phyloP scores from a whole-genome alignment of 225 moss, liverwort and hornwort genomes.

The Pseudoscleropodium purum region DNA sequence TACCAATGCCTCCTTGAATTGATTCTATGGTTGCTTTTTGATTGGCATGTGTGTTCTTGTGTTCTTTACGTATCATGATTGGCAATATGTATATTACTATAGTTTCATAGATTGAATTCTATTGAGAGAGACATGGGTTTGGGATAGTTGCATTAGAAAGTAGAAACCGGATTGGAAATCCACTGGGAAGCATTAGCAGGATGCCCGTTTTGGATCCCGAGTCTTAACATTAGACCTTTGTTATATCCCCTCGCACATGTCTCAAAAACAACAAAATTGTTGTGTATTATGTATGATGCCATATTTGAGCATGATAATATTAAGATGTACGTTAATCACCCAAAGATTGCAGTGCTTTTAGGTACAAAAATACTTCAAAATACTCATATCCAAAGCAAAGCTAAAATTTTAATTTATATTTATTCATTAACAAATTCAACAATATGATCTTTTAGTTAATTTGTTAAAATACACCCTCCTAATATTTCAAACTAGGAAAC shows the following conservation, averaged over 20 bases:
- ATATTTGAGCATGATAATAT: not conserved
- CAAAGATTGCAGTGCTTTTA: rapidly evolving
- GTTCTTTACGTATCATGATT: no score
- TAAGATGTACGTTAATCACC: not conserved
- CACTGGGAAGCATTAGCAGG: no score
- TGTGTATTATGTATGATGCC: rapidly evolving
- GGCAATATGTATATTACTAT: no score
- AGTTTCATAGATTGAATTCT: no score
- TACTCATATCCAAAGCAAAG: no score
- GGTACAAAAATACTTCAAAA: not conserved
- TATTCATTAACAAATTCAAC: not conserved
- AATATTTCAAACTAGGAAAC: not conserved
- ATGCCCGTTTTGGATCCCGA: no score
- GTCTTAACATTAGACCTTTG: not conserved
- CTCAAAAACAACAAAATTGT: not conserved
- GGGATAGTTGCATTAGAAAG: no score
- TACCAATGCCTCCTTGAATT: no score
- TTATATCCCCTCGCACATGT: not conserved
- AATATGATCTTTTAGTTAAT: not conserved
- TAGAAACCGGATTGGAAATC: no score
- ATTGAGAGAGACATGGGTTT: no score
- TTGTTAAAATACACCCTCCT: not conserved
- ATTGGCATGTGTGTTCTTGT: no score
- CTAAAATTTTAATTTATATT: not conserved
- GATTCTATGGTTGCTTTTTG: no score